Base-by-base conservation (phyloP, 768 basidiomycete genomes). In the Trametes coccinea region DNA sequence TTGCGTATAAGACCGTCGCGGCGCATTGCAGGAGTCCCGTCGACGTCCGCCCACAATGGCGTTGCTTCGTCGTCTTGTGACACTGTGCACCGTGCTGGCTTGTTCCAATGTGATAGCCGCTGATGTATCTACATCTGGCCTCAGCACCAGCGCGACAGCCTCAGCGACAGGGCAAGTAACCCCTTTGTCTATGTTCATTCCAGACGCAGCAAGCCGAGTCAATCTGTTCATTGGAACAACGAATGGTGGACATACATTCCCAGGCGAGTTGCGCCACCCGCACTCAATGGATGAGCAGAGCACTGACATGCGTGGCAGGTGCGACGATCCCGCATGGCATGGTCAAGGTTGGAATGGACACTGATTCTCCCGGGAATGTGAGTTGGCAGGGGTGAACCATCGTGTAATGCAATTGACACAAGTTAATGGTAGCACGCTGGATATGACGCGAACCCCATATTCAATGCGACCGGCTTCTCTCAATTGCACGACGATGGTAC, bases 341-440 rank as follows among this genome's bases (percentile, higher is more conserved):
- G 86, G 79, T 82, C 10, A 88, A 88, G 73, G 80, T 76, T 1
- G 86, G 85, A 13, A 82, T 87, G 80, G 86, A 88, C 66, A 87
- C 85, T 0, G 83, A 87, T 63, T 84, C 84, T 11, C 83, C 84
- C 2, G 82, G 57, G 7, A 59, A 59, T 11, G 57, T 59, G 33
- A 37, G 57, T 43, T 2, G 17, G 9, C 4, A 22, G 22, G 22
- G 22, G 22, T 22, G 22, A 22, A n/a, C 9, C 22, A 30, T 33
- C 22, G 22, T 22, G 22, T 22, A 22, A 22, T 22, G 22, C 22
- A 22, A 22, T 1, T 22, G 22, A 22, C 22, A 22, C 22, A 22
- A 22, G 22, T 22, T 22, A 22, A 22, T 22, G 22, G 3, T 53
- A 78, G 76, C 75, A 77, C 59, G 77, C 75, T 0, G 77, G 77